Evolutionary conservation across 2,329 filamentous ascomycete genomes (phyloP), one percentile per base, ranked within the genome.

Genomic region (Polytolypa hystricis): DNA sequence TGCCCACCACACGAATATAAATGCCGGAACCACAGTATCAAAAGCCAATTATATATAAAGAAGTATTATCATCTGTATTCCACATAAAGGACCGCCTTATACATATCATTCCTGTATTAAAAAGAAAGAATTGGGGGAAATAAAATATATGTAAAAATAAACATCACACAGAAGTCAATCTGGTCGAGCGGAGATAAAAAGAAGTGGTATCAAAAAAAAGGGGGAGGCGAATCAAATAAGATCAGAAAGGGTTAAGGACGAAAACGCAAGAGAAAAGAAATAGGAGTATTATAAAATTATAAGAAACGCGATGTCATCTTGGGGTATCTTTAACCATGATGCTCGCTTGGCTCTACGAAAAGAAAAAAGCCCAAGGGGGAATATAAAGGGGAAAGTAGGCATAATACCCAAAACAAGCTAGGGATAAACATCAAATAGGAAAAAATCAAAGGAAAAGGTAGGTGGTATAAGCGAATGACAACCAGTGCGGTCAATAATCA

Each of bases 381-480:
- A n/a, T n/a, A n/a, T 25, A 25, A 25, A n/a, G n/a, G n/a, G 21
- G 21, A 25, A 7, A 25, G n/a, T 25, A n/a, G 7, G n/a, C 21
- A 25, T 25, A 25, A 7, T 25, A 25, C 21, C 21, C n/a, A n/a
- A n/a, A n/a, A n/a, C 21, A n/a, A 25, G 21, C 7, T 25, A 25
- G 7, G n/a, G n/a, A n/a, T 7, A 25, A 25, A 25, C 7, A 25
- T 7, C n/a, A 4, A 33, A 15, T 20, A 26, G 15, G 21, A 10
- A 17, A 30, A 16, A 35, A 26, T 11, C 18, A 36, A 35, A 29
- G 17, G 2, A 33, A 46, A 49, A 45, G 36, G 45, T 50, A 46
- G 52, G 38, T 47, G 44, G 47, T 56, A 53, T 48, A 51, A 53
- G 59, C 54, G 55, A 56, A 57, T 45, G 43, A 41, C 50, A 41